Conservation (phyloP, 2,329 filamentous ascomycete species). For the Sclerotinia spermophila region DNA sequence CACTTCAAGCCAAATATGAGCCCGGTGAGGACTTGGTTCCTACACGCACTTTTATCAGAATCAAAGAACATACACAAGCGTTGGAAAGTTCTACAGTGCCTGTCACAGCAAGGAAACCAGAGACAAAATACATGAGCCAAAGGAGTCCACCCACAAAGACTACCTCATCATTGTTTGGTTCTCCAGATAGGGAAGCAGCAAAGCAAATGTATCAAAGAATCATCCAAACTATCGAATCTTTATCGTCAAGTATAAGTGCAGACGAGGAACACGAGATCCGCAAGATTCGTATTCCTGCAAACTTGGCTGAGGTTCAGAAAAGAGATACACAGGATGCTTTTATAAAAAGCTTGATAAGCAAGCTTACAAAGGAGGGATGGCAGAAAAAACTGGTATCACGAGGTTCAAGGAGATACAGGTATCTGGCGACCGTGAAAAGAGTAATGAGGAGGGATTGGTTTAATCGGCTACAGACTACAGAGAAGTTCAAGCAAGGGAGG, state of each 20-base stretch:
- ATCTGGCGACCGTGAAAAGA: background rate
- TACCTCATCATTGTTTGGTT: too few species aligned
- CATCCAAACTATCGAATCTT: too few species aligned
- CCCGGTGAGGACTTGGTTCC: too few species aligned
- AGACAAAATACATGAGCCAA: rapidly evolving
- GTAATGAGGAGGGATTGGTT: background rate
- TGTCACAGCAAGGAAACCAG: background rate
- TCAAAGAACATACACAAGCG: background rate
- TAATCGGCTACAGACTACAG: background rate
- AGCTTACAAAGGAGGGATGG: background rate
- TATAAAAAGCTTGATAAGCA: background rate
- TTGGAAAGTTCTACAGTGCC: background rate
- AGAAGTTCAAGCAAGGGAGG: background rate
- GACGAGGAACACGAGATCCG: too few species aligned
- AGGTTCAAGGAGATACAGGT: background rate
- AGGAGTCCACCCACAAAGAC: too few species aligned
- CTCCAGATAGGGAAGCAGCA: background rate
- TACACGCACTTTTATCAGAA: background rate
- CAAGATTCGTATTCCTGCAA: background rate
- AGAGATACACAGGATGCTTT: background rate
- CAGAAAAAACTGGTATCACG: background rate
- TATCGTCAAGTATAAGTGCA: background rate
- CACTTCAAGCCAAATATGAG: background rate
- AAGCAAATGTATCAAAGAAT: too few species aligned
- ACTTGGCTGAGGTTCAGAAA: background rate